Evolutionary conservation across 495 filamentous ascomycete genomes (phyloP).

Genomic region (Elaphomyces granulatus): DNA sequence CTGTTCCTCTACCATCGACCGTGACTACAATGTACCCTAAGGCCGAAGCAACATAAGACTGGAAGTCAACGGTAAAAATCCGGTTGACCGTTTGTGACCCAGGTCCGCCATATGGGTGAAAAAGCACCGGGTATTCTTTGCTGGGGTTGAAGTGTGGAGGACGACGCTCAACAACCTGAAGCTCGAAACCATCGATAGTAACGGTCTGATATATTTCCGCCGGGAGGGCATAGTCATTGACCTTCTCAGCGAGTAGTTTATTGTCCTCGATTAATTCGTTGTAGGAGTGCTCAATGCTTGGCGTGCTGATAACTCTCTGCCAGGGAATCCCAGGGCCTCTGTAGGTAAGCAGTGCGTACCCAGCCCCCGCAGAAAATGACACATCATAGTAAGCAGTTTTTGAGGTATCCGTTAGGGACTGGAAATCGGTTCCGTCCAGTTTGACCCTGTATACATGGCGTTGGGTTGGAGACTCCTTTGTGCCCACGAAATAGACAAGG

Average conservation of each 20-base stretch:
- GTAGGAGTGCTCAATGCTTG: constrained; percentile 45
- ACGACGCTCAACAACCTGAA: constrained; percentile 80
- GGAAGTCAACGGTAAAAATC: constrained; percentile 73
- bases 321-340: constrained; percentile 76
- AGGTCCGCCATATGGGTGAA: constrained; percentile 84
- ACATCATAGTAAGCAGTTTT: constrained; percentile 68
- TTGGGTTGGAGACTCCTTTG: constrained; percentile 74
- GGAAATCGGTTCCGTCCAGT: constrained; percentile 58
- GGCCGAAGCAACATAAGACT: constrained; percentile 71
- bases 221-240: constrained; percentile 66
- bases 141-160: constrained; percentile 79
- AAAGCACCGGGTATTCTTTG: constrained; percentile 85
- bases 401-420: constrained; percentile 58
- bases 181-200: constrained; percentile 58
- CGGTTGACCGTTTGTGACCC: constrained; percentile 78
- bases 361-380: constrained; percentile 71
- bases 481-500: constrained; percentile 78
- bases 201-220: constrained; percentile 75
- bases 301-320: constrained; percentile 81
- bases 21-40: constrained; percentile 95
- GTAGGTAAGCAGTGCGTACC: constrained; percentile 73
- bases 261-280: constrained; percentile 70
- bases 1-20: constrained; percentile 85
- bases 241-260: constrained; percentile 45
- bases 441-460: constrained; percentile 83